phyloP scores from a whole-genome alignment of 768 basidiomycete genomes.

The Kwoniella sp. region DNA sequence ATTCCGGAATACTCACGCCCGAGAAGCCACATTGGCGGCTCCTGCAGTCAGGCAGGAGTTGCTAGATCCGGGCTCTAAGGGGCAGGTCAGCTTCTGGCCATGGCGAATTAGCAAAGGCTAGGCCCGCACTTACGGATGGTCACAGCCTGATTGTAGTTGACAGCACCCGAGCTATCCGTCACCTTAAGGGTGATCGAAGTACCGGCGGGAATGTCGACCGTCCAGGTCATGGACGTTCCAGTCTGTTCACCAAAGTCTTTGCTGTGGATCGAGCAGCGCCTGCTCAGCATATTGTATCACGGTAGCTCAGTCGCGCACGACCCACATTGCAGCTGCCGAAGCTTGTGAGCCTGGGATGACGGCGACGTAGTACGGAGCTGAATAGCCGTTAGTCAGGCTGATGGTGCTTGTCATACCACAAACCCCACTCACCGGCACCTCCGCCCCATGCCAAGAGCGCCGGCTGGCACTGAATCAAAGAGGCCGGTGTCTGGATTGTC shows the following conservation, averaged over 20 bases:
- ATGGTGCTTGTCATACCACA: neutral
- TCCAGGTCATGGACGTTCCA: conserved; percentile 36
- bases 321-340: conserved; percentile 33
- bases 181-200: conserved; percentile 59
- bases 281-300: neutral
- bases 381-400: too few relatives aligned
- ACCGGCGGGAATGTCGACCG: conserved; percentile 37
- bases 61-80: conserved; percentile 16
- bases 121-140: conserved; percentile 13
- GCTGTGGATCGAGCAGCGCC: conserved; percentile 1
- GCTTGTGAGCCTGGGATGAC: conserved; percentile 40
- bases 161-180: conserved; percentile 59
- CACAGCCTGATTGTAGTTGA: conserved; percentile 28
- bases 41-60: conserved; percentile 13
- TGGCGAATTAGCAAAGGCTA: neutral
- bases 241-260: conserved; percentile 28
- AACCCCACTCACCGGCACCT: conserved; percentile 21
- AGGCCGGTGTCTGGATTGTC: conserved; percentile 34
- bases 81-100: neutral
- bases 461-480: conserved; percentile 36
- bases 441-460: conserved; percentile 30
- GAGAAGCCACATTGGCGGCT: conserved; percentile 5
- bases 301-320: neutral
- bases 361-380: conserved; percentile 37
- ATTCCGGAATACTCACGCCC: conserved; percentile 7